Evolutionary conservation across 371 early-diverging fungal genomes (phyloP).

Genomic region (Massospora cicadina): DNA sequence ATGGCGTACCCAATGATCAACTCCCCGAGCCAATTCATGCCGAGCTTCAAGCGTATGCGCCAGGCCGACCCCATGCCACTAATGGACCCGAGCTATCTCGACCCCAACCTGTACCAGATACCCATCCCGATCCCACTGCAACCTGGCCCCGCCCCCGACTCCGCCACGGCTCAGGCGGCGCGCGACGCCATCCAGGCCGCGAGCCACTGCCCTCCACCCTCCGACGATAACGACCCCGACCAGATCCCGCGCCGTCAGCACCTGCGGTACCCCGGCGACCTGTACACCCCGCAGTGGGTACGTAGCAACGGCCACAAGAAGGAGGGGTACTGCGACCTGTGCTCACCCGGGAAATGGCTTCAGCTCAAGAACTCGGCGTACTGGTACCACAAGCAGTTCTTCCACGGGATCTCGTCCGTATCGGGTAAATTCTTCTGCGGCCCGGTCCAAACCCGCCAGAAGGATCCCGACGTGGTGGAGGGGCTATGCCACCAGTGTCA

Average conservation of each 20-base stretch:
- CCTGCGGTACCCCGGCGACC: constrained; percentile 50
- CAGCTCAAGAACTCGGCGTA: constrained; percentile 84
- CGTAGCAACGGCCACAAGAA: constrained; percentile 56
- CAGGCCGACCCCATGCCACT: neutral
- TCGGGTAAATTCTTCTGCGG: constrained; percentile 60
- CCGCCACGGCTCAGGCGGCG: constrained; percentile 1
- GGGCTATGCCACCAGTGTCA: constrained; percentile 78
- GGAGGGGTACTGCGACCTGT: constrained; percentile 79
- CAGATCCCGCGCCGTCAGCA: constrained; percentile 39
- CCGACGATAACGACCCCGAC: neutral
- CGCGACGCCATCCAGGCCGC: neutral
- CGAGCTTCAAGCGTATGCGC: too few species aligned
- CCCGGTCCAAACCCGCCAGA: constrained; percentile 54
- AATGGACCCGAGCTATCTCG: neutral
- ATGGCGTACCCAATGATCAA: too few species aligned
- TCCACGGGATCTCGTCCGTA: constrained; percentile 79
- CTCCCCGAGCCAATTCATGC: too few species aligned
- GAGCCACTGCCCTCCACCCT: neutral
- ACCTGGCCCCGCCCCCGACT: constrained; percentile 1
- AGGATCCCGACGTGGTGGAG: constrained; percentile 46
- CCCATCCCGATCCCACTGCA: neutral
- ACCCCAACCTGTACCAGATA: neutral
- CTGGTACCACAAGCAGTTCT: constrained; percentile 91
- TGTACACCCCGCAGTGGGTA: constrained; percentile 81
- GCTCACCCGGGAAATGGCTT: constrained; percentile 73